phyloP scores from a whole-genome alignment of 352 stramenopile species.

The Phytophthora meadii region DNA sequence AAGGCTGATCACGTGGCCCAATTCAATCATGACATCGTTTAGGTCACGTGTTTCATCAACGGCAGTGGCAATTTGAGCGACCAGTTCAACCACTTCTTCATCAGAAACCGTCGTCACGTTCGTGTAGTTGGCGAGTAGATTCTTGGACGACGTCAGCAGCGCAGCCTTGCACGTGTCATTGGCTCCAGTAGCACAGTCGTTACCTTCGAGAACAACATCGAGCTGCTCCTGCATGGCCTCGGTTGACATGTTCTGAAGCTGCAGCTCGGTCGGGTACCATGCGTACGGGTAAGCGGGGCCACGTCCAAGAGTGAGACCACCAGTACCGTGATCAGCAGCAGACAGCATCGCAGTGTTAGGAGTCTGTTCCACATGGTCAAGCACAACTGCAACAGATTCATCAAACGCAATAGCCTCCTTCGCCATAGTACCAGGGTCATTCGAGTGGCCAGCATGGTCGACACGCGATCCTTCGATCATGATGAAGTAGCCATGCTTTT shows the following conservation, averaged over 20 bases:
- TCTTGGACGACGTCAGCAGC: conserved; percentile 45
- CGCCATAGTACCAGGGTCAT: conserved; percentile 73
- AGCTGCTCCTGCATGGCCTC: conserved; percentile 60
- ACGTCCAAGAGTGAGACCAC: conserved; percentile 63
- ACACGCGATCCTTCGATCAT: conserved; percentile 82
- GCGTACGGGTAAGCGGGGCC: conserved; percentile 43
- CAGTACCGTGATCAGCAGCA: conserved; percentile 70
- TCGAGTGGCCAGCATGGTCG: conserved; percentile 71
- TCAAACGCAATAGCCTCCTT: conserved; percentile 77
- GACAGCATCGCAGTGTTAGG: conserved; percentile 67
- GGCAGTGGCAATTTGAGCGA: conserved; percentile 10
- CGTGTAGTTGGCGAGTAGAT: conserved; percentile 59
- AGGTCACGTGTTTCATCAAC: conserved; percentile 55
- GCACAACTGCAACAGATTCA: conserved; percentile 68
- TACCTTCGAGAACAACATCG: conserved; percentile 37
- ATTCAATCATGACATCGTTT: conserved; percentile 54
- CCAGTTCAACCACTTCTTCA: conserved; percentile 10
- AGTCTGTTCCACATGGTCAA: conserved; percentile 56
- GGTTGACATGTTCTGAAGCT: conserved; percentile 67
- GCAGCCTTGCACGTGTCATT: conserved; percentile 57
- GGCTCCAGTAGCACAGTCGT: conserved; percentile 38
- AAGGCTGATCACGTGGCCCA: conserved; percentile 61
- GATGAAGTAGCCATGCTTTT: conserved; percentile 80
- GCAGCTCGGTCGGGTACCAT: conserved; percentile 56
- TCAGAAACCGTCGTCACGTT: conserved; percentile 35